Evolutionary conservation across 352 stramenopile species (phyloP), one percentile per base, ranked within the genome.

Genomic region (Heterotrichella gracilis): DNA sequence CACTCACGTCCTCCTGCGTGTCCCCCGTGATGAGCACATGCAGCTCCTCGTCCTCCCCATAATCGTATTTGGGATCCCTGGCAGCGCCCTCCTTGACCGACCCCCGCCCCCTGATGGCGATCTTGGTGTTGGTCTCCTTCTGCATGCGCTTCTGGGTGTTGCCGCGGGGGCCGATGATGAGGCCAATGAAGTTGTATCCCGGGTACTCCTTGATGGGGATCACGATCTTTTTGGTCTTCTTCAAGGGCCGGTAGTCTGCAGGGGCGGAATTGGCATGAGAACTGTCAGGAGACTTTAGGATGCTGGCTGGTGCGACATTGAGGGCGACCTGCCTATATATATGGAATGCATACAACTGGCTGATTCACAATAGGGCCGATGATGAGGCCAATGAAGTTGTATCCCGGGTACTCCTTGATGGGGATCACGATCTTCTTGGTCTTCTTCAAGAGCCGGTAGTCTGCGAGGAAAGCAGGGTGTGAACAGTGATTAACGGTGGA

Each of bases 101-200:
- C 0, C 91, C 91, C 68, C 87, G 86, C 22, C 91, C 91, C 2
- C 75, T 69, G 75, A 98, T 96, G 42, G 89, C 87, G 75, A 99
- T 97, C 78, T 96, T 97, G 79, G 89, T 96, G 69, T 90, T 89
- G 2, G 89, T 96, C 75, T 97, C 91, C 40, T 83, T 82, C 77
- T 98, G 92, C 82, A 99, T 91, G 68, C 92, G 88, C 76, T 97
- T 97, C 75, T 98, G 92, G 17, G 92, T 98, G 74, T 95, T 96
- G 3, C 92, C 93, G 13, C 92, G 82, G 0, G 93, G 92, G 9
- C 92, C 93, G 69, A 99, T 97, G 76, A 99, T 96, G 24, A 98
- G 76, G 0, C 89, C 92, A 66, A 99, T 97, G 76, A 98, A 99
- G 77, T 98, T 98, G 80, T 98, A 97, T 1, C 82, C 88, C 0